Base-by-base conservation (phyloP, 164 flowering plant species). In the Chloranthus sessilifolius region DNA sequence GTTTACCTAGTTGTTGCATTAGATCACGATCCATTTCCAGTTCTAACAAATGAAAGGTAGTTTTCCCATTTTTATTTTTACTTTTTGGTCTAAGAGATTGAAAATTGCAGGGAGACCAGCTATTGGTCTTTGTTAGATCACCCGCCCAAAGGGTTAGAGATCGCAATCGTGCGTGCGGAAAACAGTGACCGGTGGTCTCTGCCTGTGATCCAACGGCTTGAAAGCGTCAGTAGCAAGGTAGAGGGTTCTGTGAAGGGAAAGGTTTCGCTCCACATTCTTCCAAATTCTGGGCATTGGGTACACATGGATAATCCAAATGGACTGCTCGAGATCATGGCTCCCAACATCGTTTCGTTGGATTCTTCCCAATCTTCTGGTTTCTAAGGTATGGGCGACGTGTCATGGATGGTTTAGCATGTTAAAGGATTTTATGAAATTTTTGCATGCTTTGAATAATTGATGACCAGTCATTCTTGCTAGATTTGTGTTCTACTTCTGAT, bases 281-380 rank as follows among this genome's bases (percentile, higher is more conserved):
- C 89, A 6, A 79, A 82, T 14, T 69, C 97, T 0, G 95, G 97
- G 12, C 99, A 92, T 44, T 92, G 99, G 99, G 95, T 92, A 50
- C 96, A 88, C 62, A 89, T 78, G 14, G 99, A 92, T 58, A 92
- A 92, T 56, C 96, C 99, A 0, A 81, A 79, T 69, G 96, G 95
- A 33, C 80, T 92, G 52, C 79, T 86, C 21, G 89, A 84, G 20
- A 82, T 92, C 37, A 50, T 92, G 43, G 74, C 83, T 53, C 88
- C 96, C n/a, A 81, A 59, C 35, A 36, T 88, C 5, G 57, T 66
- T 16, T 70, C 85, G 28, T 36, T 78, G 58, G 61, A 20, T 16
- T 10, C 10, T 31, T 43, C 17, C 49, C 23, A 31, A 16, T 20
- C 16, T 19, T n/a, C n/a, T n/a, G n/a, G n/a, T n/a, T n/a, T n/a